These are phyloP conservation scores for Hypoxylon cercidicola DNA, from an alignment of 495 filamentous ascomycete species.

Conservation along the genomic window DNA sequence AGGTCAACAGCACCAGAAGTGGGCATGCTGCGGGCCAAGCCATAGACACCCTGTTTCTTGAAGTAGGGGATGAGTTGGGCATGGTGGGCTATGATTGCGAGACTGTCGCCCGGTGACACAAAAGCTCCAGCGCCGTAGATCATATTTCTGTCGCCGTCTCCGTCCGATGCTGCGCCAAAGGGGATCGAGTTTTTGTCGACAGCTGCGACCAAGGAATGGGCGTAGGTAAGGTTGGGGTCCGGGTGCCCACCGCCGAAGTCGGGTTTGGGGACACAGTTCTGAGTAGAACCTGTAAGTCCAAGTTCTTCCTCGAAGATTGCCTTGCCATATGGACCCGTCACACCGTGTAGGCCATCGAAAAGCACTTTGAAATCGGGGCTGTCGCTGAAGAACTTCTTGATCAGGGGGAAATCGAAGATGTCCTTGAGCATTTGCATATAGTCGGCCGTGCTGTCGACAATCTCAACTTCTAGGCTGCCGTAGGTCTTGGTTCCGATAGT, in stretches of 20 bases:
- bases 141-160: slow-evolving; percentile 99
- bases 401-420: slow-evolving; percentile 96
- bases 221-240: slow-evolving; percentile 98
- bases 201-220: slow-evolving; percentile 90
- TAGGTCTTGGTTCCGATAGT: slow-evolving; percentile 86
- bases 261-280: slow-evolving; percentile 91
- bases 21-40: slow-evolving; percentile 95
- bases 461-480: slow-evolving; percentile 88
- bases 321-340: slow-evolving; percentile 93
- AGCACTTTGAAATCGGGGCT: slow-evolving; percentile 96
- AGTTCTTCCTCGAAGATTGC: slow-evolving; percentile 96
- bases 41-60: slow-evolving; percentile 94
- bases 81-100: slow-evolving; percentile 98
- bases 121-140: slow-evolving; percentile 97
- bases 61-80: slow-evolving; percentile 96
- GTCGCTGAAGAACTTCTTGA: slow-evolving; percentile 86
- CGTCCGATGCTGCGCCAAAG: slow-evolving; percentile 95
- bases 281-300: slow-evolving; percentile 81
- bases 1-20: slow-evolving; percentile 95
- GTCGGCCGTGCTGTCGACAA: slow-evolving; percentile 90
- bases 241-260: slow-evolving; percentile 98
- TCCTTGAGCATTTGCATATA: slow-evolving; percentile 96
- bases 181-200: slow-evolving; percentile 92
- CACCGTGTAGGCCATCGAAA: slow-evolving; percentile 93
- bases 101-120: slow-evolving; percentile 94